These are phyloP conservation scores for Dimocarpus longan DNA, from an alignment of 345 rosid species.

Conservation along the genomic window DNA sequence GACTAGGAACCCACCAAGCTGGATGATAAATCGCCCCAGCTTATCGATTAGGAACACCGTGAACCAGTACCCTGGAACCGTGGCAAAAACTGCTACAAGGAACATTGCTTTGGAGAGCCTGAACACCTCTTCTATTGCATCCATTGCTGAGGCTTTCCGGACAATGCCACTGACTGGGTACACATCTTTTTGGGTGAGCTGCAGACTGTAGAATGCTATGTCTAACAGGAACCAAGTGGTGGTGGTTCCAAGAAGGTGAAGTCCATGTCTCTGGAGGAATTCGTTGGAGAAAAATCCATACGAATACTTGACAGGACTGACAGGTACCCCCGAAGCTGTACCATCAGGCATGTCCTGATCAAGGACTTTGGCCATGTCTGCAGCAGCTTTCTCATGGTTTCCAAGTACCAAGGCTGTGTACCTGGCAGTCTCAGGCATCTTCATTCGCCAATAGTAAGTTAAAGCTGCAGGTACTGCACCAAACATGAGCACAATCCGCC, in stretches of 20 bases:
- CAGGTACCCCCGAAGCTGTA: neutral
- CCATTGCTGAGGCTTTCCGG: slow-evolving; percentile 46
- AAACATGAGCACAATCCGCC: slow-evolving; percentile 80
- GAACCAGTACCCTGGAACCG: slow-evolving; percentile 80
- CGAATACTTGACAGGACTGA: slow-evolving; percentile 19
- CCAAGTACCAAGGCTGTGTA: slow-evolving; percentile 70
- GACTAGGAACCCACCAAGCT: slow-evolving; percentile 61
- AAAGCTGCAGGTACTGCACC: slow-evolving; percentile 77
- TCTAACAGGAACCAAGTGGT: slow-evolving; percentile 77
- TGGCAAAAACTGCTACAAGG: slow-evolving; percentile 55
- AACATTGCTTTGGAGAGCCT: slow-evolving; percentile 55
- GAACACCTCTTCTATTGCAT: slow-evolving; percentile 67
- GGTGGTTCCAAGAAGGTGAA: slow-evolving; percentile 67
- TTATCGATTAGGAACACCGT: slow-evolving; percentile 62
- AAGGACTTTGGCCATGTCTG: slow-evolving; percentile 70
- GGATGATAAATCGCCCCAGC: slow-evolving; percentile 68
- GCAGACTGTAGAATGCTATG: slow-evolving; percentile 68
- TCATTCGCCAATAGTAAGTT: slow-evolving; percentile 78
- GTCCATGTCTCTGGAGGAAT: slow-evolving; percentile 56
- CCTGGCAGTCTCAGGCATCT: slow-evolving; percentile 82
- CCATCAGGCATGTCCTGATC: slow-evolving; percentile 26
- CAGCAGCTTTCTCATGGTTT: slow-evolving; percentile 66
- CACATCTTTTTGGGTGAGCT: slow-evolving; percentile 69
- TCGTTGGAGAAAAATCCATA: slow-evolving; percentile 50
- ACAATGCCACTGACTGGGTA: slow-evolving; percentile 59